These are phyloP conservation scores for Linum trigynum DNA, from an alignment of 345 rosid species.

Conservation along the genomic window DNA sequence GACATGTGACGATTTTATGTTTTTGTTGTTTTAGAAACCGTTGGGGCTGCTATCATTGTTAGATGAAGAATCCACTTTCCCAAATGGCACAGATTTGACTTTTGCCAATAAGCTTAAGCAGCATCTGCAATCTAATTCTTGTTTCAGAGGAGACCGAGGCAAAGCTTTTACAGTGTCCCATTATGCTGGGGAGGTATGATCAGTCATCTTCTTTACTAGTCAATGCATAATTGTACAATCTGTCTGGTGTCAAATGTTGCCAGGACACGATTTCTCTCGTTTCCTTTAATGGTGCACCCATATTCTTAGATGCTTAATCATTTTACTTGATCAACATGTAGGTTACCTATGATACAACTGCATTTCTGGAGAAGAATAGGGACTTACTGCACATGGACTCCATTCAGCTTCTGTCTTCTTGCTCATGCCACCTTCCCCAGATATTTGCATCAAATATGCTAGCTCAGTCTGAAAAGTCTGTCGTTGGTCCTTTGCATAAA, in stretches of 20 bases:
- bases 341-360: slow-evolving; percentile 91
- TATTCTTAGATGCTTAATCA: slow-evolving; percentile 20
- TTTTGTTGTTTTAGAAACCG: slow-evolving; percentile 61
- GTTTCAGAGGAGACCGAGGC: slow-evolving; percentile 73
- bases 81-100: slow-evolving; percentile 90
- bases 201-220: background rate
- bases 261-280: background rate
- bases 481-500: slow-evolving; percentile 70
- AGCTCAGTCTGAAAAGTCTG: slow-evolving; percentile 66
- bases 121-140: slow-evolving; percentile 65
- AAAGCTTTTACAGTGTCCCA: slow-evolving; percentile 75
- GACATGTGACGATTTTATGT: background rate
- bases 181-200: slow-evolving; percentile 90
- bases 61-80: slow-evolving; percentile 95
- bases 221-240: no score
- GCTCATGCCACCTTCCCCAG: slow-evolving; percentile 81
- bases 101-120: slow-evolving; percentile 91
- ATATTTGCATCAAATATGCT: slow-evolving; percentile 86
- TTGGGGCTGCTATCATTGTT: slow-evolving; percentile 80
- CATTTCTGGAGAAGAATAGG: slow-evolving; percentile 94
- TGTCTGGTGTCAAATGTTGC: background rate
- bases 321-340: slow-evolving; percentile 26
- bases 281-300: background rate
- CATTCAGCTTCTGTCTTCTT: slow-evolving; percentile 80
- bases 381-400: slow-evolving; percentile 90